Conservation (phyloP, 192 early-diverging fungal species). For the Lunasporangiospora selenospora region DNA sequence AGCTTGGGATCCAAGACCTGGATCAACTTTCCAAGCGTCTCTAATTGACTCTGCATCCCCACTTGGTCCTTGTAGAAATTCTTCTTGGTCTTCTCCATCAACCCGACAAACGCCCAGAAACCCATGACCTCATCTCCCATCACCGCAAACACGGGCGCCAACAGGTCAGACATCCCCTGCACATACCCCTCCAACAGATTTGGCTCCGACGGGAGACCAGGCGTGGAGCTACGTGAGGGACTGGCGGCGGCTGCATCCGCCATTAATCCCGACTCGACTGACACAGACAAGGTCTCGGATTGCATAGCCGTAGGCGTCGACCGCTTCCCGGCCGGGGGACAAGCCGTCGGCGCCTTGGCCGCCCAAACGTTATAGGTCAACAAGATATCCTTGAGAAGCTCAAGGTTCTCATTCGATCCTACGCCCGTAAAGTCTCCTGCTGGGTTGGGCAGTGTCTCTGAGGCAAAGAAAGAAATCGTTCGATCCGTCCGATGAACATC, state of each 20-base stretch:
- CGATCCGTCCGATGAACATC: slow-evolving; percentile 97
- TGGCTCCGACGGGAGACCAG: too few species aligned
- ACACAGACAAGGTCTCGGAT: background rate
- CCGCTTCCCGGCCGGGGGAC: too few species aligned
- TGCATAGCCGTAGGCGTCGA: background rate
- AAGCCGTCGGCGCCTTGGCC: slow-evolving; percentile 8
- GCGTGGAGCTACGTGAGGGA: background rate
- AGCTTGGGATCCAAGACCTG: slow-evolving; percentile 89
- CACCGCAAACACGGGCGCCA: slow-evolving; percentile 88
- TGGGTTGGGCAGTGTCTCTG: slow-evolving; percentile 64
- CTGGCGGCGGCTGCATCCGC: too few species aligned
- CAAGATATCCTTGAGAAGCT: slow-evolving; percentile 89
- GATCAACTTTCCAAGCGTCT: slow-evolving; percentile 79
- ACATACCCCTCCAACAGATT: slow-evolving; percentile 76
- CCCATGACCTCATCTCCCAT: slow-evolving; percentile 88
- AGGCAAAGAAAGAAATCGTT: slow-evolving; percentile 80
- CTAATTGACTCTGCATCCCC: slow-evolving; percentile 92
- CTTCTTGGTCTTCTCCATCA: slow-evolving; percentile 90
- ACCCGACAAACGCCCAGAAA: slow-evolving; percentile 92
- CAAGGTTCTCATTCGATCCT: slow-evolving; percentile 78
- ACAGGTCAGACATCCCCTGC: slow-evolving; percentile 97
- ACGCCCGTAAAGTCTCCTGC: slow-evolving; percentile 51
- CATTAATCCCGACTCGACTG: too few species aligned
- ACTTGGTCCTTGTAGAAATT: slow-evolving; percentile 95
- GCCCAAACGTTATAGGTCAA: slow-evolving; percentile 87